These are phyloP conservation scores for Phytophthora pini DNA, from an alignment of 352 stramenopile genomes.

Conservation along the genomic window DNA sequence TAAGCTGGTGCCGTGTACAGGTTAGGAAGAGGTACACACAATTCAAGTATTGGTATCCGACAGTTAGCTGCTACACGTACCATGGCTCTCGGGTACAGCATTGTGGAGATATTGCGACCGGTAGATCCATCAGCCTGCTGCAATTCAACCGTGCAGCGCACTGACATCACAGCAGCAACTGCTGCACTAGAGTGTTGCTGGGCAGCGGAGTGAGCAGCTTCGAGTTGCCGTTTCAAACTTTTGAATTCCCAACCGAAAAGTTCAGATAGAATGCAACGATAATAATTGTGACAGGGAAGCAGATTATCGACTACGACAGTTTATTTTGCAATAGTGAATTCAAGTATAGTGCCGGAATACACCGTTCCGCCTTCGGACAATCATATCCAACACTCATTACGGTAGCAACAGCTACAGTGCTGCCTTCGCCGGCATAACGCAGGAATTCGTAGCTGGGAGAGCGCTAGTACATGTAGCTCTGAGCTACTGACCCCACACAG, in stretches of 20 bases:
- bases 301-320: no score
- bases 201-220: background rate
- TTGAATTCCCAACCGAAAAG: constrained; percentile 16
- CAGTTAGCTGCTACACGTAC: constrained; percentile 11
- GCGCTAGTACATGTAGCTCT: no score
- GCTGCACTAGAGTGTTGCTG: background rate
- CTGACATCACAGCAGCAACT: constrained; percentile 15
- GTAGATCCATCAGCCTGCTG: constrained; percentile 60
- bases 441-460: no score
- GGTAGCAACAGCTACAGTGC: no score
- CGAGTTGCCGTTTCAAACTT: constrained; percentile 25
- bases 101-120: constrained; percentile 55
- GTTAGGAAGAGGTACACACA: no score
- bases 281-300: background rate
- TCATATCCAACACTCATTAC: no score
- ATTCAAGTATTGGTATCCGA: no score
- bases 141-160: constrained; percentile 63
- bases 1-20: constrained; percentile 25
- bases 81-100: constrained; percentile 43
- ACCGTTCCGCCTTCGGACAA: no score
- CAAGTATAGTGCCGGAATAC: no score
- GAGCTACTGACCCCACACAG: no score
- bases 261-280: constrained; percentile 2
- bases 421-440: no score
- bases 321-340: no score